A percentile compares a stretch with the other conserved stretches of the same genome.
Evolutionary conservation across 495 filamentous ascomycete species (phyloP).

Genomic region (Talaromyces nanjingensis): DNA sequence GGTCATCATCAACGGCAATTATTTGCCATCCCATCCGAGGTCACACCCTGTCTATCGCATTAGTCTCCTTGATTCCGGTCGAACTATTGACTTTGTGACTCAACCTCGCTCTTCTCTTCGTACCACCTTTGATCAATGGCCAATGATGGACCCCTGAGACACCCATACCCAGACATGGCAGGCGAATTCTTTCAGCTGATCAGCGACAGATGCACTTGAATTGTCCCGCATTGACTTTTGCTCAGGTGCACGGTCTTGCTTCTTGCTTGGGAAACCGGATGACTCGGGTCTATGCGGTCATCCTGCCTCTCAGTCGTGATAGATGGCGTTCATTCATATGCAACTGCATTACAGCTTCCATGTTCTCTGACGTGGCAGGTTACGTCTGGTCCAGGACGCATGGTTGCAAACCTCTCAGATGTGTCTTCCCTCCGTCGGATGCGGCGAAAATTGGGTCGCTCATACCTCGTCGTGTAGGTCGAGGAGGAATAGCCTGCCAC

Average conservation of each 20-base stretch:
- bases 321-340: conserved; percentile 34
- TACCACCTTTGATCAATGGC: conserved; percentile 2
- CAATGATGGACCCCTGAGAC: conserved; percentile 6
- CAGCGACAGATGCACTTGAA: conserved; percentile 37
- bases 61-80: conserved; percentile 1
- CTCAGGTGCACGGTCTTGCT: conserved; percentile 34
- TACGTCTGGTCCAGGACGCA: conserved; percentile 28
- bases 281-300: conserved; percentile 11
- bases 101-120: conserved; percentile 1
- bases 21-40: neutral
- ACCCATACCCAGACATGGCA: conserved; percentile 8
- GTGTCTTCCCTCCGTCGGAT: conserved; percentile 12
- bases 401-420: conserved; percentile 6
- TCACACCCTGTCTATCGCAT: neutral
- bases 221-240: conserved; percentile 38
- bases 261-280: conserved; percentile 6
- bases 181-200: conserved; percentile 41
- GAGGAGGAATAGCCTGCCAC: neutral
- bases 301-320: conserved; percentile 36
- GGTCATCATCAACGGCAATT: neutral
- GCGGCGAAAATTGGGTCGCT: conserved; percentile 16
- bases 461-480: neutral
- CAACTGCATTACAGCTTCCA: conserved; percentile 40
- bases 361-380: conserved; percentile 43
- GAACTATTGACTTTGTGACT: neutral